Evolutionary conservation across 768 basidiomycete genomes (phyloP).

Genomic region (Pleurotus salmoneostramineus): DNA sequence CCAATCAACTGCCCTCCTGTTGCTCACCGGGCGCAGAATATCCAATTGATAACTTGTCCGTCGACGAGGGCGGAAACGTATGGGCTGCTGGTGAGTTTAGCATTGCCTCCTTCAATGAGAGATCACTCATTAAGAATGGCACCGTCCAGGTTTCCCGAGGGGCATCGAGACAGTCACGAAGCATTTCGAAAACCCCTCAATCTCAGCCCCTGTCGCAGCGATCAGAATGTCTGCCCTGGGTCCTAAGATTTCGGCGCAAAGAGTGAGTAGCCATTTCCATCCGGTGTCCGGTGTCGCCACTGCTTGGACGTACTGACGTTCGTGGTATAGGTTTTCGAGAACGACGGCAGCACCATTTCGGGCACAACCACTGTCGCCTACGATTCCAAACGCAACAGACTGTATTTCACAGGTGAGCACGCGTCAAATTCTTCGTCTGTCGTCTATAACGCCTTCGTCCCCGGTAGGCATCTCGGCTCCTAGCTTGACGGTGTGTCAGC

Average conservation of each 20-base stretch:
- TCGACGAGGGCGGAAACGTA: constrained; percentile 56
- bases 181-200: constrained; percentile 39
- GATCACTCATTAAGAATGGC: not conserved
- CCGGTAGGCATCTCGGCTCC: not conserved
- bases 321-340: constrained; percentile 54
- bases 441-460: not conserved
- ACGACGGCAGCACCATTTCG: constrained; percentile 54
- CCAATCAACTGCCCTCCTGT: not conserved
- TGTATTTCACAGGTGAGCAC: constrained; percentile 58
- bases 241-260: constrained; percentile 30
- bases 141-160: constrained; percentile 38
- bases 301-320: too few species aligned
- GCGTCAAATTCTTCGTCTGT: not conserved
- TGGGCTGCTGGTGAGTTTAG: constrained; percentile 54
- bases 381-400: constrained; percentile 41
- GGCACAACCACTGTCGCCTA: constrained; percentile 55
- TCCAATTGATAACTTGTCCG: constrained; percentile 50
- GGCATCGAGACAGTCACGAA: constrained; percentile 25
- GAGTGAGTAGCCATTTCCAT: too few species aligned
- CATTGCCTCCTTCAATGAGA: not conserved
- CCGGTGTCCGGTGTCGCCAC: too few species aligned
- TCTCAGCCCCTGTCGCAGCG: constrained; percentile 42
- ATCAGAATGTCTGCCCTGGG: constrained; percentile 45
- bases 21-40: constrained; percentile 2
- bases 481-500: not conserved